Evolutionary conservation across 371 early-diverging fungal species (phyloP), one percentile per base, ranked within the genome.

Genomic region (Mucor racemosus): DNA sequence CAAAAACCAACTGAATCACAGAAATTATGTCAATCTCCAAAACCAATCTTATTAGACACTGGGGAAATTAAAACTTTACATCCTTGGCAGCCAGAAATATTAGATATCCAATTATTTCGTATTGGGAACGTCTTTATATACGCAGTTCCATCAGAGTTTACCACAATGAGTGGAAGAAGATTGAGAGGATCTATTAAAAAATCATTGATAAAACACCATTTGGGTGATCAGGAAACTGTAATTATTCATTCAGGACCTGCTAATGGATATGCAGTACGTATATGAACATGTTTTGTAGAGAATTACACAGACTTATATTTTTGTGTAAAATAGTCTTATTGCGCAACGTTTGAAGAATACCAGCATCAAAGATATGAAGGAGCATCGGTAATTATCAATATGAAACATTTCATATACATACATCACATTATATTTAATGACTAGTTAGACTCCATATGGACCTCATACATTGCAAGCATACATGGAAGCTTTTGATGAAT

Each of bases 301-400:
- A 53, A 55, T 33, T 17, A 54, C 46, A 38, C 9, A 50, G n/a
- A 7, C 21, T 17, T 34, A 46, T 39, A 17, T 4, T 19, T 38
- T 9, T 11, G 1, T 38, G 38, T 26, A 78, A 8, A 7, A 61
- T 75, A 85, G 68, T 82, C 83, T 36, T 90, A 90, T 64, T 80
- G 86, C 60, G 73, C 88, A 1, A 90, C 89, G 4, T 81, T 62
- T 64, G 90, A 90, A 71, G 90, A 90, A 66, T 90, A 90, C 56
- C 78, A 84, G 55, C 76, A 84, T 48, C 91, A 90, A 67, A 76
- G 90, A 55, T 90, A 90, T 65, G 91, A 90, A 78, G 91, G 84
- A 9, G 91, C 82, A 3, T 85, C 85, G 53, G 81, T 81, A 73
- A 66, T 8, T 31, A 13, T 10, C 10, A 0, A 13, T 5, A 11